Evolutionary conservation across 495 filamentous ascomycete genomes (phyloP), one percentile per base, ranked within the genome.

Genomic region (Coniosporium apollinis): DNA sequence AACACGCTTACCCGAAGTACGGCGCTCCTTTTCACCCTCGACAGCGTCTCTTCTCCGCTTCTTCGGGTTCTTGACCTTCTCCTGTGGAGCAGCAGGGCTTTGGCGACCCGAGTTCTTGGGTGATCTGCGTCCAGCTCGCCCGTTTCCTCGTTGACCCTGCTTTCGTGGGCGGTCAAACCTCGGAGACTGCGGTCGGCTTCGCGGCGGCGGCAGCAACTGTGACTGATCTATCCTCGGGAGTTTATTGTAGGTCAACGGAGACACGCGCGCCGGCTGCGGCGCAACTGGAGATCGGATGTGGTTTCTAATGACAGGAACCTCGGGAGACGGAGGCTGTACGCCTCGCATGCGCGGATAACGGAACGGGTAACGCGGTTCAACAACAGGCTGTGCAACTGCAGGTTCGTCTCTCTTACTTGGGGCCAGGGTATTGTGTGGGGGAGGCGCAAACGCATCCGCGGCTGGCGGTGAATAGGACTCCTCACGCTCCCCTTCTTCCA

Each of bases 231-330:
- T 57, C 4, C 68, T 62, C 19, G 71, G 67, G 25, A 63, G 62
- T 48, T 76, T 78, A 28, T 72, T 59, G 19, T 66, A 64, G 16
- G 78, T 74, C 30, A 89, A 52, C 6, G 80, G 81, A 14, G 84
- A 85, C 15, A 89, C 77, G 44, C 80, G 72, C 21, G 77, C 74
- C 20, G 84, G 84, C 39, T 82, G 80, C 24, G 84, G 84, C 30
- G 83, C 83, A 43, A 79, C 59, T 18, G 84, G 82, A 13, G 78
- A 79, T 9, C 60, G 67, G 34, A 76, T 73, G 44, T 73, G 67
- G 45, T 74, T 76, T 39, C 61, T 60, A 36, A 74, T 54, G 22
- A 76, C 55, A 31, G 57, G 64, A 22, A 67, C 59, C 30, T 59
- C 57, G 9, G 43, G 37, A 8, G 46, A 49, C 6, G 39, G 17